A percentile compares a stretch with the other conserved stretches of the same genome.
phyloP scores from a whole-genome alignment of 345 rosid genomes.

The Hypericum perforatum region DNA sequence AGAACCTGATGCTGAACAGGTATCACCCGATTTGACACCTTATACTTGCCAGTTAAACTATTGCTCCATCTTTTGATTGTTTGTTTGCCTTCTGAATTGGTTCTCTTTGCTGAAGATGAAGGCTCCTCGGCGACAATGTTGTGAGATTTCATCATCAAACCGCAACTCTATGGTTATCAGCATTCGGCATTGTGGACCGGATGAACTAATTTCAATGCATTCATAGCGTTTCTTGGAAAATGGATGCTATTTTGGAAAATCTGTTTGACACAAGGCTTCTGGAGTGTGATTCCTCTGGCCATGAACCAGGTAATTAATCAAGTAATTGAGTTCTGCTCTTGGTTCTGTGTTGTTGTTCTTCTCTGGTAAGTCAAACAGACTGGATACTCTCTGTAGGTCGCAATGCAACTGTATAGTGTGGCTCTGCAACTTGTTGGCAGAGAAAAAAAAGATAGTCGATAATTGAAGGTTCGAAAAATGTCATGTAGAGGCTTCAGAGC shows the following conservation, averaged over 20 bases:
- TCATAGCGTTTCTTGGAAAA: constrained; percentile 15
- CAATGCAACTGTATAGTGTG: too few species aligned
- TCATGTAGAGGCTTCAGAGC: too few species aligned
- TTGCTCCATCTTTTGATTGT: background rate
- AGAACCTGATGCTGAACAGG: too few species aligned
- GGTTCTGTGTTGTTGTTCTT: too few species aligned
- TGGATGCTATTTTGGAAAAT: constrained; percentile 10
- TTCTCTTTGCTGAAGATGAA: constrained; percentile 32
- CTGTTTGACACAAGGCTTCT: background rate
- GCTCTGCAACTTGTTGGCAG: too few species aligned
- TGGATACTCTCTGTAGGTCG: too few species aligned
- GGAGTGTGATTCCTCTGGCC: background rate
- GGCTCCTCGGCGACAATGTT: constrained; percentile 60
- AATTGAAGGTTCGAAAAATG: too few species aligned
- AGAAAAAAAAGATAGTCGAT: too few species aligned
- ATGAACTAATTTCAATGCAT: constrained; percentile 60
- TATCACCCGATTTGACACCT: background rate
- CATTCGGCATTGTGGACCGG: constrained; percentile 41
- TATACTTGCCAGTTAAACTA: background rate
- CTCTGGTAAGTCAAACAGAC: too few species aligned
- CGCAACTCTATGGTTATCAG: constrained; percentile 45
- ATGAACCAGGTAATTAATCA: too few species aligned
- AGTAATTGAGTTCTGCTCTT: too few species aligned
- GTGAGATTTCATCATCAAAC: constrained; percentile 39
- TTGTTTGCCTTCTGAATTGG: background rate